These are phyloP conservation scores for Wickerhamomyces silvicola DNA, from an alignment of 805 yeast genomes.

Conservation along the genomic window DNA sequence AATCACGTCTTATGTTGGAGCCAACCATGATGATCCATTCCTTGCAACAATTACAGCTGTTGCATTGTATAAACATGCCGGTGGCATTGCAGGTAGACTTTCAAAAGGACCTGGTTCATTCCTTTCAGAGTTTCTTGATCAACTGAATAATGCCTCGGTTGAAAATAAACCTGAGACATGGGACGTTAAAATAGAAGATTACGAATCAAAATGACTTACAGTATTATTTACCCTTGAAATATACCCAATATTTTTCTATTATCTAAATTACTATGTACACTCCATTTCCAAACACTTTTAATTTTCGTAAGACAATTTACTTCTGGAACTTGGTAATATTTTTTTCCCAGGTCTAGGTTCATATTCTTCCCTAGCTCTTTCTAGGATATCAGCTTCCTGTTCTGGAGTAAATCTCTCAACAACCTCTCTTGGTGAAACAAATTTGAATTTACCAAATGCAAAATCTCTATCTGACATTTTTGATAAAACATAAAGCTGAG, in stretches of 20 bases:
- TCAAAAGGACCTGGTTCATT: constrained; percentile 12
- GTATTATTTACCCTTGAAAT: neutral
- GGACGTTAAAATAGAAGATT: constrained; percentile 3
- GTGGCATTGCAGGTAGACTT: constrained; percentile 9
- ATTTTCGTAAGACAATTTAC: constrained; percentile 42
- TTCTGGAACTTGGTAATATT: constrained; percentile 55
- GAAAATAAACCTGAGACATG: constrained; percentile 6
- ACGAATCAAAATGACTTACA: neutral
- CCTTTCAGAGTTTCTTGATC: constrained; percentile 8
- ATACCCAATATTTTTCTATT: neutral
- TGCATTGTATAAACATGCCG: constrained; percentile 12
- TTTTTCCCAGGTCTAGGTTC: constrained; percentile 33
- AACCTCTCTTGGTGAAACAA: constrained; percentile 74
- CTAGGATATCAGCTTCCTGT: constrained; percentile 51
- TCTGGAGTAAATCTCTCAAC: constrained; percentile 65
- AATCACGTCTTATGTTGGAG: constrained; percentile 51
- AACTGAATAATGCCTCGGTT: constrained; percentile 2
- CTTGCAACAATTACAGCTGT: constrained; percentile 12
- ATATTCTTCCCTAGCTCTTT: constrained; percentile 43
- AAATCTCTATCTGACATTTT: constrained; percentile 87
- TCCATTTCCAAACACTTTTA: constrained; percentile 12
- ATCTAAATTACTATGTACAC: neutral
- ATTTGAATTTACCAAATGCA: constrained; percentile 82
- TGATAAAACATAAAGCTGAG: constrained; percentile 81
- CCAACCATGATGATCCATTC: constrained; percentile 4